Conservation (phyloP, 1,284 basidiomycete genomes). For the Omphalotus olearius region DNA sequence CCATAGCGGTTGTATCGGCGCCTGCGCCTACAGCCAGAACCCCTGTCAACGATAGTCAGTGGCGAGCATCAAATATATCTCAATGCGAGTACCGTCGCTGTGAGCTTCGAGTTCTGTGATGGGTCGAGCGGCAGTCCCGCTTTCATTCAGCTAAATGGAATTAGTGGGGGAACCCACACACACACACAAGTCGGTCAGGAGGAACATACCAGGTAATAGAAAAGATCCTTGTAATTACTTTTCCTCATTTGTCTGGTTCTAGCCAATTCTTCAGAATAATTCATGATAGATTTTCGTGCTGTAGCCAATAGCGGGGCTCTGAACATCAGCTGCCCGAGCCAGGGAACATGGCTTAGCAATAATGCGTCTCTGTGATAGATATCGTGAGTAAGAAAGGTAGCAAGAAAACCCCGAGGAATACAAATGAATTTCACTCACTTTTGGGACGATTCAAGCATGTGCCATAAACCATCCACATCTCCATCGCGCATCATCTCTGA, state of each 20-base stretch:
- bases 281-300: conserved; percentile 31
- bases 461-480: conserved; percentile 31
- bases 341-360: conserved; percentile 33
- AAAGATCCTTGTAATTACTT: conserved; percentile 35
- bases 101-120: conserved; percentile 1
- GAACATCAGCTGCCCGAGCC: conserved; percentile 27
- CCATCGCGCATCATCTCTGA: conserved; percentile 38
- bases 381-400: neutral
- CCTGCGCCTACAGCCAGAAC: conserved; percentile 20
- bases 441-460: conserved; percentile 28
- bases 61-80: neutral
- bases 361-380: conserved; percentile 24
- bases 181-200: neutral
- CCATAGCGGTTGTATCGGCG: conserved; percentile 26
- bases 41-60: neutral
- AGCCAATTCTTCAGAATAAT: conserved; percentile 25
- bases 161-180: neutral
- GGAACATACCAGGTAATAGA: conserved; percentile 34
- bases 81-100: conserved; percentile 1
- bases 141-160: conserved; percentile 7
- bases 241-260: conserved; percentile 23
- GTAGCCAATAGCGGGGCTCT: conserved; percentile 24
- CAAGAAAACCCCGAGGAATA: neutral
- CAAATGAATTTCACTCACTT: conserved; percentile 17
- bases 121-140: neutral